These are phyloP conservation scores for Lablab purpureus DNA, from an alignment of 306 rosid genomes.

Conservation along the genomic window DNA sequence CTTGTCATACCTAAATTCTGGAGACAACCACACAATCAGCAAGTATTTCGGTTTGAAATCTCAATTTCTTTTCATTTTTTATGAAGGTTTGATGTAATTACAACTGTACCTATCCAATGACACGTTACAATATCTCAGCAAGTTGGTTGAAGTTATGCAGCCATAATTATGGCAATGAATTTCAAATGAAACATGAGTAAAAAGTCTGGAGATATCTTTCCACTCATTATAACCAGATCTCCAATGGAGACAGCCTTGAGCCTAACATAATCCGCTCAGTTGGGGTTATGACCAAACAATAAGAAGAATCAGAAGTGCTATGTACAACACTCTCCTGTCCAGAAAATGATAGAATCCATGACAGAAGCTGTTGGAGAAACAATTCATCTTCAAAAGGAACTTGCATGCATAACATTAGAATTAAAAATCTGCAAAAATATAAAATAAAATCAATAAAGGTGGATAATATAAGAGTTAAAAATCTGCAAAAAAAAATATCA, in stretches of 20 bases:
- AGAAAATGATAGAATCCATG: constrained; percentile 49
- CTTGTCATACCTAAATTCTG: constrained; percentile 23
- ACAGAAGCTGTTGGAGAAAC: constrained; percentile 45
- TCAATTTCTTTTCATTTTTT: constrained; percentile 43
- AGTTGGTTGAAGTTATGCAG: constrained; percentile 36
- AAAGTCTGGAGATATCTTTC: constrained; percentile 43
- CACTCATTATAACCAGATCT: constrained; percentile 46
- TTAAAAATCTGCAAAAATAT: too few species aligned
- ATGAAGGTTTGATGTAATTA: constrained; percentile 44
- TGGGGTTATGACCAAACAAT: constrained; percentile 49
- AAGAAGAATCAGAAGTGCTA: constrained; percentile 47
- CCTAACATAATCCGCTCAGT: constrained; percentile 49
- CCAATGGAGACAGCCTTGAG: constrained; percentile 45
- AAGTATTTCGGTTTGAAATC: constrained; percentile 25
- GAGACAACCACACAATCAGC: too few species aligned
- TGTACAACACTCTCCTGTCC: constrained; percentile 49
- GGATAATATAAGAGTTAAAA: too few species aligned
- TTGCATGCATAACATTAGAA: constrained; percentile 33
- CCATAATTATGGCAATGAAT: constrained; percentile 50
- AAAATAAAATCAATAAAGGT: too few species aligned
- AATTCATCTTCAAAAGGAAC: constrained; percentile 46
- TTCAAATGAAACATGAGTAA: constrained; percentile 43
- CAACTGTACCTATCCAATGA: constrained; percentile 45
- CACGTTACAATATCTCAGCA: constrained; percentile 43
- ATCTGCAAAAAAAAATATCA: too few species aligned